phyloP scores from a whole-genome alignment of 163 green algal genomes.

The Chloromonas sp. region DNA sequence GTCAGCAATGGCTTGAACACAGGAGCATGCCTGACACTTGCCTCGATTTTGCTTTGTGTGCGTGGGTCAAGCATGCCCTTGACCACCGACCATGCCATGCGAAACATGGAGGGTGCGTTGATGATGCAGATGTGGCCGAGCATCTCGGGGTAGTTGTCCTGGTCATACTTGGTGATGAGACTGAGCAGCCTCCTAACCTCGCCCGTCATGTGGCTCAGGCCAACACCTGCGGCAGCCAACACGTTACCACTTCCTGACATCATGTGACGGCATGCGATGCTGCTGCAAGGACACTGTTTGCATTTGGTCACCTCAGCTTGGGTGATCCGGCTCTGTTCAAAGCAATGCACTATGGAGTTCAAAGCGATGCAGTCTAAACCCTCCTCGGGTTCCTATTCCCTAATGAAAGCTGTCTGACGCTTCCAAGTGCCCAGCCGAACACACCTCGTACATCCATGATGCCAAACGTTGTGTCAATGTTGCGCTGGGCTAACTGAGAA shows the following conservation, averaged over 20 bases:
- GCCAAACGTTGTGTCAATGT: constrained; percentile 80
- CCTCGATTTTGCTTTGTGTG: constrained; percentile 86
- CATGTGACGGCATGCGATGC: no score
- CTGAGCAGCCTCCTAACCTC: constrained; percentile 73
- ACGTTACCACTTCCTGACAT: neutral
- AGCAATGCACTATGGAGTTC: no score
- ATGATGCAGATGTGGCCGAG: constrained; percentile 89
- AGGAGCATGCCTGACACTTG: constrained; percentile 15
- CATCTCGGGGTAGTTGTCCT: constrained; percentile 82
- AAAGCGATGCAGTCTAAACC: no score
- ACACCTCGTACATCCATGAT: constrained; percentile 89
- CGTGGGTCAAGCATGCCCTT: constrained; percentile 78
- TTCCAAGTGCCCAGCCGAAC: neutral
- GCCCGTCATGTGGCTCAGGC: constrained; percentile 69
- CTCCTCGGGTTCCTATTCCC: no score
- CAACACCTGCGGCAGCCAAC: constrained; percentile 54
- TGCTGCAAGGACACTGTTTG: no score
- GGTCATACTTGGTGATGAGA: constrained; percentile 52
- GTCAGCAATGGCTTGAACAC: no score
- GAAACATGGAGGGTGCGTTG: constrained; percentile 83
- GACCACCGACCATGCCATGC: constrained; percentile 69
- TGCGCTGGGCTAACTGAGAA: constrained; percentile 48
- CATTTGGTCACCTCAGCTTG: no score
- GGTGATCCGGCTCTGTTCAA: no score
- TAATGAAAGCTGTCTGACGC: no score